Evolutionary conservation across 2,329 filamentous ascomycete genomes (phyloP), one percentile per base, ranked within the genome.

Genomic region (Arthrobotrys entomopaga): DNA sequence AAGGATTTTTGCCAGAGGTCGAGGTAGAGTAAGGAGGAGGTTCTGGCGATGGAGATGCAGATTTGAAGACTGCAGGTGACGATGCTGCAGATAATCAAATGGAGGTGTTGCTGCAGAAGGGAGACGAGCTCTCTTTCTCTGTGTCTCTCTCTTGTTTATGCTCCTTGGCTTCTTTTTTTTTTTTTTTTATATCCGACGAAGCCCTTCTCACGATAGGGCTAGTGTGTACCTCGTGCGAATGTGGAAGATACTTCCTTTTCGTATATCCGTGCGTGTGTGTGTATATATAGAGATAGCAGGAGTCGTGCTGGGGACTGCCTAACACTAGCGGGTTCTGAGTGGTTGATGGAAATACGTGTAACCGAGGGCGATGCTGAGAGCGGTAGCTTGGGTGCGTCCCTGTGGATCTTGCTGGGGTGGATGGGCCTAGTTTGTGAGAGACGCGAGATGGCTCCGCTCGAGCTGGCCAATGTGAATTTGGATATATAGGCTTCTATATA

Each of bases 311-410:
- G 29, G 29, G 29, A 34, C 29, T 34, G 29, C 6, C 10, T 10
- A 10, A 34, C n/a, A n/a, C 29, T 34, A 34, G 29, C 29, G 29
- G 29, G 6, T 34, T 34, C 7, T 34, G 54, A 60, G 54, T 49
- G 58, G 58, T 57, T 40, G 34, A 56, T 56, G 57, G 29, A 61
- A 58, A 56, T 57, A 60, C 48, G 56, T 74, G 70, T 67, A 67
- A 59, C 63, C 50, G 70, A 58, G 70, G 46, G 57, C 53, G 63
- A 58, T 63, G 61, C 48, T 40, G 69, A 52, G 40, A 22, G 20
- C 34, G 40, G 42, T 15, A 67, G 70, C 63, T 64, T 49, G 52
- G 29, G 58, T 20, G 50, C 38, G 38, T 59, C 63, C 70, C 57
- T 63, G 61, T 34, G 52, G 42, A 42, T 42, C 42, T 11, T 22